Evolutionary conservation across 2,329 filamentous ascomycete genomes (phyloP).

Genomic region (Fusarium sp.): DNA sequence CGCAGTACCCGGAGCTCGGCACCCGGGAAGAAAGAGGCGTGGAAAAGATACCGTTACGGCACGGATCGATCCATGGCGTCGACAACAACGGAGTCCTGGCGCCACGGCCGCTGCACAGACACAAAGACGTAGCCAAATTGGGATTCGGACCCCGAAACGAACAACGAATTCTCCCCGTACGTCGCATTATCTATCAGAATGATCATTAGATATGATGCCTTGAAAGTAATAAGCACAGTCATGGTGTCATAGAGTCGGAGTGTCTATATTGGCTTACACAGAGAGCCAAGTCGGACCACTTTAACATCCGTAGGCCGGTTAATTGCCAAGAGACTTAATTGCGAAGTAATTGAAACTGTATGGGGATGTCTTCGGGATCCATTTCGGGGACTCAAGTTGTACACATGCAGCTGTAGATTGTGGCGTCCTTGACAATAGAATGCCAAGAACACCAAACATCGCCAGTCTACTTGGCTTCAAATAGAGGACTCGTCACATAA

Average conservation of each 20-base stretch:
- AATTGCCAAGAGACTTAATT: not conserved
- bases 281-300: not conserved
- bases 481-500: not conserved
- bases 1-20: not conserved
- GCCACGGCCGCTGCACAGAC: not conserved
- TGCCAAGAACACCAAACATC: not conserved
- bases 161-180: rapidly evolving
- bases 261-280: not conserved
- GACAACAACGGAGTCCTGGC: not conserved
- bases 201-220: not conserved
- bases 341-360: rapidly evolving
- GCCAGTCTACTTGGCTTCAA: slow-evolving; percentile 1
- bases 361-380: slow-evolving; percentile 13
- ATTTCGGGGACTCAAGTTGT: slow-evolving; percentile 8
- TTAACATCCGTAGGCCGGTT: too few species aligned
- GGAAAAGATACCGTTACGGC: not conserved
- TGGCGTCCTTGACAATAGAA: not conserved
- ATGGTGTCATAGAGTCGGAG: not conserved
- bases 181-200: not conserved
- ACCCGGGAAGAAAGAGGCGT: not conserved
- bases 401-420: not conserved
- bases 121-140: not conserved
- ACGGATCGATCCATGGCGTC: not conserved
- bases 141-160: not conserved
- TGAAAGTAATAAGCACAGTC: not conserved